Conservation (phyloP, 345 rosid genomes). For the Cardamine chenopodiifolia region DNA sequence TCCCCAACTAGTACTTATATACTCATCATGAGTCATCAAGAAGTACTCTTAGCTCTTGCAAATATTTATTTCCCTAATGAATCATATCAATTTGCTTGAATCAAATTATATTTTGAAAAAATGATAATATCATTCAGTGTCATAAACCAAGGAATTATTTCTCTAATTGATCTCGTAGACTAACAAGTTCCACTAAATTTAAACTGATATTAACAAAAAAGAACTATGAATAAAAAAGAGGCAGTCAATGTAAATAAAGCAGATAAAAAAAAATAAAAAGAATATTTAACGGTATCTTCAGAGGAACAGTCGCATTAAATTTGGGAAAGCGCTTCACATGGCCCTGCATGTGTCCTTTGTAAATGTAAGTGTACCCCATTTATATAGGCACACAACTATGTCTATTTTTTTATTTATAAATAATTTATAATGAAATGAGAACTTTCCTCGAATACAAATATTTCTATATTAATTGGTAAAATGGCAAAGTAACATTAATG, state of each 20-base stretch:
- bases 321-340: conserved; percentile 38
- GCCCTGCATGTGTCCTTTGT: conserved; percentile 46
- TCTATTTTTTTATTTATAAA: neutral
- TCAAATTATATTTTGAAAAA: conserved; percentile 3
- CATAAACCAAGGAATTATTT: neutral
- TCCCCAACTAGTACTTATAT: neutral
- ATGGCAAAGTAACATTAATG: conserved; percentile 38
- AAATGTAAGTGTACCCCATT: conserved; percentile 42
- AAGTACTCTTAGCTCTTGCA: neutral
- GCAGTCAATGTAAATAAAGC: conserved; percentile 7
- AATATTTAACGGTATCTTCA: conserved; percentile 18
- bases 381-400: conserved; percentile 30
- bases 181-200: neutral
- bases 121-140: neutral
- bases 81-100: neutral
- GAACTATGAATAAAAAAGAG: no score
- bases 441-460: conserved; percentile 28
- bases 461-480: conserved; percentile 24
- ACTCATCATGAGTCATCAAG: neutral
- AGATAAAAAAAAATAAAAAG: neutral
- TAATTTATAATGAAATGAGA: neutral
- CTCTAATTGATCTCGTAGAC: neutral
- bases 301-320: conserved; percentile 35
- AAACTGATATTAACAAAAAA: neutral
- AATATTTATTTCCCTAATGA: conserved; percentile 7